Base-by-base conservation (phyloP, 345 rosid genomes). In the Kernera saxatilis region DNA sequence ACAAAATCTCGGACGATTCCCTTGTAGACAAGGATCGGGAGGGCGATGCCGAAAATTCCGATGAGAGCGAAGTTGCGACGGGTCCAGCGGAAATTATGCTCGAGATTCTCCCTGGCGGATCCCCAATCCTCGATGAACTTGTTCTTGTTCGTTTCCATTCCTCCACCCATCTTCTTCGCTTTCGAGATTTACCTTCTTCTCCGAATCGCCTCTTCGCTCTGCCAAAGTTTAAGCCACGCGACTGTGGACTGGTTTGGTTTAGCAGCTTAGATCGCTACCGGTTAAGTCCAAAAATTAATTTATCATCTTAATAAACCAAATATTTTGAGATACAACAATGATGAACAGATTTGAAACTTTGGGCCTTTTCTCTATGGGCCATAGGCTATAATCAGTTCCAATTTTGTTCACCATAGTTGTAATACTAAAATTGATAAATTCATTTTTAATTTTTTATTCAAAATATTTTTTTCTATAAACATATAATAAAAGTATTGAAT, bases 91-190 rank as follows among this genome's bases (percentile, higher is more conserved):
- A 94, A 94, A 80, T 93, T 94, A 44, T 86, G 52, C 79, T 94
- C 99, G 25, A 94, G 88, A 70, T 82, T 94, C 93, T 94, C 99
- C 1, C 99, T 83, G 0, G 83, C 91, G 0, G 83, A 12, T 78
- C 95, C 8, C 97, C 99, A 94, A 0, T 94, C 97, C 80, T 94
- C 99, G 33, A 94, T 88, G 88, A 85, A 91, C 77, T 36, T 86
- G 82, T 94, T 94, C 87, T 87, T 94, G 87, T 88, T 85, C 5
- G 90, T 44, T 60, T 89, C 97, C 99, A 89, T 94, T 40, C 99
- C 97, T 72, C 97, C 98, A 8, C 90, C 92, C 98, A 92, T 92
- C 64, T 75, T 79, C 29, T 78, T 80, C 25, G 49, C 35, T 67
- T 48, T 48, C 52, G 29, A 64, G 37, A 22, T 66, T 57, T 41